phyloP scores from a whole-genome alignment of 768 basidiomycete genomes.

The Trametes cinnabarina region DNA sequence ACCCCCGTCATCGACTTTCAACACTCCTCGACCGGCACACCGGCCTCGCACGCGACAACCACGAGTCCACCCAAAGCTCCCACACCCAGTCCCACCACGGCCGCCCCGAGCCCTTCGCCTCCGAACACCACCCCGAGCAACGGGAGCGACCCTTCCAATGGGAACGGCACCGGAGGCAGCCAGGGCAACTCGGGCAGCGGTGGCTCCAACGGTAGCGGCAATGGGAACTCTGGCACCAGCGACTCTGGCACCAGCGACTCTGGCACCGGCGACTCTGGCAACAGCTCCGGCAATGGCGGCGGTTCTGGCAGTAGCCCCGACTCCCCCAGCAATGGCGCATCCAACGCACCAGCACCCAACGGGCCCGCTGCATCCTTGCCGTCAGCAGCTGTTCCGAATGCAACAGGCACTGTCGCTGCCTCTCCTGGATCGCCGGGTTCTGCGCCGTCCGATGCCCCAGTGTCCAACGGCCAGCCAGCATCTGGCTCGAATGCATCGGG shows the following conservation, averaged over 20 bases:
- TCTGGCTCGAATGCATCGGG: background rate
- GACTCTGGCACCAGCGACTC: too few relatives aligned
- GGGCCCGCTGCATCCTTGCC: background rate
- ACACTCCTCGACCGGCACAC: background rate
- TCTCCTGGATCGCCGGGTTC: background rate
- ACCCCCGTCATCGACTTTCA: conserved; percentile 25
- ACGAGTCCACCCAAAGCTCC: conserved; percentile 2
- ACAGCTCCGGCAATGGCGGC: conserved; percentile 16
- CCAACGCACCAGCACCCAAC: background rate
- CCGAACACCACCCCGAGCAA: conserved; percentile 5
- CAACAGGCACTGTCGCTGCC: background rate
- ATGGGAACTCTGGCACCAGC: conserved; percentile 1
- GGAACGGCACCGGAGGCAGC: conserved; percentile 1
- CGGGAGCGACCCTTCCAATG: background rate
- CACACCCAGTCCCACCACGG: conserved; percentile 3
- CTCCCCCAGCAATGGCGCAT: background rate
- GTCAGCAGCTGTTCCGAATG: background rate
- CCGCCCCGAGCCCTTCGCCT: conserved; percentile 3
- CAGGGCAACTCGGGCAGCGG: conserved; percentile 2
- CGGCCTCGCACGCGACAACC: background rate
- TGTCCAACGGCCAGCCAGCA: background rate
- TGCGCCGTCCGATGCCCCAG: background rate
- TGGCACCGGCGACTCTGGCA: conserved; percentile 14
- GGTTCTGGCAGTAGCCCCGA: conserved; percentile 10
- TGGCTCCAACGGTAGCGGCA: background rate